Percentiles rank a stretch among this genome's conserved stretches.
Evolutionary conservation across 2,329 filamentous ascomycete genomes (phyloP).

Genomic region (Clarireedia paspali): DNA sequence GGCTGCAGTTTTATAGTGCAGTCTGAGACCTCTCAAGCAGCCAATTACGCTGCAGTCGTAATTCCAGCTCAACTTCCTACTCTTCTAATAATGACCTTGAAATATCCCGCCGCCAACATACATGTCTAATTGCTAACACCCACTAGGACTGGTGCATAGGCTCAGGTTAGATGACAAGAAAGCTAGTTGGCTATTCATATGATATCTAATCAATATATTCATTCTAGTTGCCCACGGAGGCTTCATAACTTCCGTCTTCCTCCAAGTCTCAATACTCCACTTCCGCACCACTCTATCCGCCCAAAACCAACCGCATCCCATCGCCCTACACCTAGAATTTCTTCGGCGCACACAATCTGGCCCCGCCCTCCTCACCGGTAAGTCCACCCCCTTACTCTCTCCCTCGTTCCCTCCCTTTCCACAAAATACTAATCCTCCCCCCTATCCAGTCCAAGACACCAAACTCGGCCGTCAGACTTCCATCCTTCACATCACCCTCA

Average conservation of each 20-base stretch:
- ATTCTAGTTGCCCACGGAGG: constrained; percentile 62
- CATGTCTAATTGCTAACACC: not conserved
- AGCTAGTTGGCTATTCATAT: not conserved
- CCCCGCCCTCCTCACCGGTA: constrained; percentile 41
- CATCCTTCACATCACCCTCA: constrained; percentile 53
- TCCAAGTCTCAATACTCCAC: constrained; percentile 50
- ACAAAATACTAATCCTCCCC: not conserved
- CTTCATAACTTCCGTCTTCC: constrained; percentile 56
- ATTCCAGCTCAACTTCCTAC: not conserved
- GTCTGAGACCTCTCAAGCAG: too few relatives aligned
- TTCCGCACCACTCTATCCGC: constrained; percentile 49
- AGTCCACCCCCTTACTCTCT: not conserved
- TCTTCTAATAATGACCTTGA: not conserved
- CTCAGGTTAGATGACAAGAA: constrained; percentile 37
- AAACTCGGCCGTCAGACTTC: constrained; percentile 59
- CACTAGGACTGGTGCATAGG: constrained; percentile 55
- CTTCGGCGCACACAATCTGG: constrained; percentile 54
- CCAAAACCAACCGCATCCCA: constrained; percentile 53
- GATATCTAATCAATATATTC: not conserved
- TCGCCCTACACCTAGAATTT: constrained; percentile 58
- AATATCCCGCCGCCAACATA: not conserved
- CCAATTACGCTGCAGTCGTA: too few relatives aligned
- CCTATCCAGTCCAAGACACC: constrained; percentile 43
- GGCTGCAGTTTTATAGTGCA: too few relatives aligned
- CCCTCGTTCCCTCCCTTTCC: not conserved